Base-by-base conservation (phyloP, 2,329 filamentous ascomycete species). In the Ceratocystiopsis sp. region DNA sequence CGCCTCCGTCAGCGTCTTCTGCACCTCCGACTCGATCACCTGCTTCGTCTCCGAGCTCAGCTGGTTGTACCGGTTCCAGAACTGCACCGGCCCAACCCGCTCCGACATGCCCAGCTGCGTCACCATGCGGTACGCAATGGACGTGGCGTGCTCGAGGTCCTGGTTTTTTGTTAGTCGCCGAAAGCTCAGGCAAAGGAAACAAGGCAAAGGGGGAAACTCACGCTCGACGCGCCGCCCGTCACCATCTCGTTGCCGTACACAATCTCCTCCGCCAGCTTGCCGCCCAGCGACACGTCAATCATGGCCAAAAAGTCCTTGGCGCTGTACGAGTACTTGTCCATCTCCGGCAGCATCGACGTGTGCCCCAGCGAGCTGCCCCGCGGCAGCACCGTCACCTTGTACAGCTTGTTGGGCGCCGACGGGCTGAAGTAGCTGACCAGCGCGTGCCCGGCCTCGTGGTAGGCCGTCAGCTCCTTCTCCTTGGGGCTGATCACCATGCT, bases 341-440 rank as follows among this genome's bases (percentile, higher is more conserved):
- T 86, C 57, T 91, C 81, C 0, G 87, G 87, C 19, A 98, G 69
- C 59, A 80, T 81, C 50, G 83, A 82, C 0, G 91, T 98, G 49
- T 94, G 75, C 47, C 91, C 91, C 9, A 96, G 70, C 19, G 83
- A 75, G 54, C 79, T 78, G 12, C 91, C 91, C 54, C 93, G 80
- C 42, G 91, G 87, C 54, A 98, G 80, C 53, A 98, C 93, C 1
- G 91, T 98, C 41, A 94, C 87, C 64, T 98, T 98, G 71, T 98
- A 95, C 2, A 98, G 70, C 32, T 81, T 82, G 49, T 72, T 79
- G 42, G 80, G 75, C 35, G 75, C 75, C 47, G 81, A 78, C 49
- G 68, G 68, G 13, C 80, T 84, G 52, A 89, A 86, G 55, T 95
- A 78, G 44, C 81, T 80, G 46, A 95, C 84, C 15, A 98, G 73